Percentiles rank a stretch among this genome's conserved stretches.
Conservation (phyloP, 2,329 filamentous ascomycete genomes). For the Fusarium sp. region DNA sequence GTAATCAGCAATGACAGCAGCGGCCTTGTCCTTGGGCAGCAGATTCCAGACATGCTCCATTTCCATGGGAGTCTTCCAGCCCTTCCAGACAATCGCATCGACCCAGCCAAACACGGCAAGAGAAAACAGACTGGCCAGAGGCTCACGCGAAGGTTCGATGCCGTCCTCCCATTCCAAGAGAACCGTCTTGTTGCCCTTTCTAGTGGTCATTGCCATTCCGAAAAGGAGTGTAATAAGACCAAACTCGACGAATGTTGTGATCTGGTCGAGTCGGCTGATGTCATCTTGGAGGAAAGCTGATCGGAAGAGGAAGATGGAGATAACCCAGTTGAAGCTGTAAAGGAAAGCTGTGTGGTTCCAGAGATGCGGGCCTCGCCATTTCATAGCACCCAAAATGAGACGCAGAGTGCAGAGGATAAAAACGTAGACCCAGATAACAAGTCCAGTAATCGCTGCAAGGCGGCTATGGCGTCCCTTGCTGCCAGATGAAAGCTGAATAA, state of each 20-base stretch:
- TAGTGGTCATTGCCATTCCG: slow-evolving; percentile 80
- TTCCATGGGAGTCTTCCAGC: slow-evolving; percentile 86
- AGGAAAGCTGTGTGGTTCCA: slow-evolving; percentile 95
- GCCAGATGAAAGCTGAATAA: slow-evolving; percentile 70
- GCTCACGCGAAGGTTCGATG: slow-evolving; percentile 87
- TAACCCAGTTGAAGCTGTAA: slow-evolving; percentile 86
- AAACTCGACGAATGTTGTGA: slow-evolving; percentile 80
- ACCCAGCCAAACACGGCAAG: slow-evolving; percentile 91
- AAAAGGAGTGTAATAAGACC: slow-evolving; percentile 79
- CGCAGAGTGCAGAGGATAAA: slow-evolving; percentile 79
- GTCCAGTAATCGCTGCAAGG: slow-evolving; percentile 72
- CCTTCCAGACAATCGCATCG: slow-evolving; percentile 87
- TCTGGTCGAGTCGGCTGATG: slow-evolving; percentile 68
- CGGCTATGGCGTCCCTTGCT: slow-evolving; percentile 69
- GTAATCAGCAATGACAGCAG: slow-evolving; percentile 82
- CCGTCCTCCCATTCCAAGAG: slow-evolving; percentile 89
- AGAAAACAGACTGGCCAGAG: slow-evolving; percentile 88
- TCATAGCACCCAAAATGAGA: slow-evolving; percentile 73
- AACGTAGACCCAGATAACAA: slow-evolving; percentile 85
- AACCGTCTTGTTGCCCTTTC: slow-evolving; percentile 92
- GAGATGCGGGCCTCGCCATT: slow-evolving; percentile 76
- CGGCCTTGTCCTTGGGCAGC: slow-evolving; percentile 87
- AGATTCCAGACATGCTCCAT: slow-evolving; percentile 93
- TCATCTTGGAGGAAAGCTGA: slow-evolving; percentile 84
- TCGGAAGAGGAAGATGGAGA: slow-evolving; percentile 81